Percentiles rank a stretch among this genome's conserved stretches.
phyloP scores from a whole-genome alignment of 768 basidiomycete genomes.

The Leucogyrophana mollusca region DNA sequence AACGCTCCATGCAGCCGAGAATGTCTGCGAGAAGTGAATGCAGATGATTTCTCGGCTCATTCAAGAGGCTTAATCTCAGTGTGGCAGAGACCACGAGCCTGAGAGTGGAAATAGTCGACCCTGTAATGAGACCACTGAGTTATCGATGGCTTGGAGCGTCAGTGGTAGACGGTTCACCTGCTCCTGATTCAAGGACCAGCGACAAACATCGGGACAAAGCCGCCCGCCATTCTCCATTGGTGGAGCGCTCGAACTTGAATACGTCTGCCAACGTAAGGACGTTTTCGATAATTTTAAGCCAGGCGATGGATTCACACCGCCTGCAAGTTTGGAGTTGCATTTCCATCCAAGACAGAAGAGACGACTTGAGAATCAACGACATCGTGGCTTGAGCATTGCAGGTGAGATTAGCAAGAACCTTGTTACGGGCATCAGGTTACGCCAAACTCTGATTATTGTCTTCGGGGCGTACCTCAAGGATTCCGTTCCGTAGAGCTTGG shows the following conservation, averaged over 20 bases:
- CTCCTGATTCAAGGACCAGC: slow-evolving; percentile 31
- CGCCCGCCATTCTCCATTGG: slow-evolving; percentile 60
- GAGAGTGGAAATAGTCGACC: slow-evolving; percentile 14
- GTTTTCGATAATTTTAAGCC: slow-evolving; percentile 68
- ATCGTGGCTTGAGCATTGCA: slow-evolving; percentile 65
- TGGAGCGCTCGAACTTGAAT: slow-evolving; percentile 51
- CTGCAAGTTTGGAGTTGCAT: slow-evolving; percentile 53
- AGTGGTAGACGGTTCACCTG: slow-evolving; percentile 14
- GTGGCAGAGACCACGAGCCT: slow-evolving; percentile 28
- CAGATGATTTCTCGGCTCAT: slow-evolving; percentile 27
- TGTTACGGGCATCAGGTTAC: neutral
- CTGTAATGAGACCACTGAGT: slow-evolving; percentile 8
- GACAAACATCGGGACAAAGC: slow-evolving; percentile 52
- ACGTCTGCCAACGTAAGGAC: slow-evolving; percentile 50
- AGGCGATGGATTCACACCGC: slow-evolving; percentile 40
- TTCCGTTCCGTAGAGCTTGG: slow-evolving; percentile 46
- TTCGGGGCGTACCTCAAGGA: slow-evolving; percentile 57
- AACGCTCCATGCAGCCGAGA: slow-evolving; percentile 21
- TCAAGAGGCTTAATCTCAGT: slow-evolving; percentile 36
- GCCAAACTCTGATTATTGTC: neutral
- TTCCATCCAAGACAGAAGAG: slow-evolving; percentile 80
- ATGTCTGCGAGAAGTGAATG: slow-evolving; percentile 29
- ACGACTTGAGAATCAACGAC: slow-evolving; percentile 69
- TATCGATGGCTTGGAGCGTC: slow-evolving; percentile 13
- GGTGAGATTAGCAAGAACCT: slow-evolving; percentile 78